A percentile compares a stretch with the other conserved stretches of the same genome.
These are phyloP conservation scores for Ophiobolus disseminans DNA, from an alignment of 2,329 filamentous ascomycete species.

Conservation along the genomic window DNA sequence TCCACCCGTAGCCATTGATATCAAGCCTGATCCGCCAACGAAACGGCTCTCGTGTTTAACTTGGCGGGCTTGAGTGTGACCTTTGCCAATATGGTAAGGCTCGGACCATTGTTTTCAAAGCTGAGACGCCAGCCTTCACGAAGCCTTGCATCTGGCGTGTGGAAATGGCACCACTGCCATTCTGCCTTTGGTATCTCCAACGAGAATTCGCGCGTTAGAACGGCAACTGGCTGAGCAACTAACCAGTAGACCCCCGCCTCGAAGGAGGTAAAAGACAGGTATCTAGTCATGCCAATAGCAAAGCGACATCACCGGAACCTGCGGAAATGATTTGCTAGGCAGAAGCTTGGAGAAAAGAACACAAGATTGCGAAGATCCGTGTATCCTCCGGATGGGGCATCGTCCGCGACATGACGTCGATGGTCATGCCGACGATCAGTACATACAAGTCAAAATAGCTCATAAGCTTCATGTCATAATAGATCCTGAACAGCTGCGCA, in stretches of 20 bases:
- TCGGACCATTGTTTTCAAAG: constrained; percentile 44
- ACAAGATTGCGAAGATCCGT: neutral
- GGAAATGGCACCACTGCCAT: constrained; percentile 23
- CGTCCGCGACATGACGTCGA: too few relatives aligned
- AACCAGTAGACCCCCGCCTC: neutral
- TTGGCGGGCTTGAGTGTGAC: constrained; percentile 44
- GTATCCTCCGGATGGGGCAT: neutral
- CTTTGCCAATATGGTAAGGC: constrained; percentile 36
- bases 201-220: constrained; percentile 14
- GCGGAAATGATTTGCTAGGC: neutral
- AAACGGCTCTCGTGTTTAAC: constrained; percentile 41
- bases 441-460: too few relatives aligned
- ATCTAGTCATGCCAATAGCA: too few relatives aligned
- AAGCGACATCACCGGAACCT: neutral
- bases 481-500: too few relatives aligned
- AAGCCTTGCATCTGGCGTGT: constrained; percentile 22
- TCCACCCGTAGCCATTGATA: constrained; percentile 22
- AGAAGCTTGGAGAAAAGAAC: constrained; percentile 4
- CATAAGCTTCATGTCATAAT: too few relatives aligned
- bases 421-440: too few relatives aligned
- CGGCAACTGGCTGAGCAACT: constrained; percentile 9
- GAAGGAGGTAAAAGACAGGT: neutral
- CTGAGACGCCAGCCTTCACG: constrained; percentile 34
- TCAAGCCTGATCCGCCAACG: constrained; percentile 36
- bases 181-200: constrained; percentile 27